These are phyloP conservation scores for Chlorokybus atmophyticus DNA, from an alignment of 139 green algal species.

Conservation along the genomic window DNA sequence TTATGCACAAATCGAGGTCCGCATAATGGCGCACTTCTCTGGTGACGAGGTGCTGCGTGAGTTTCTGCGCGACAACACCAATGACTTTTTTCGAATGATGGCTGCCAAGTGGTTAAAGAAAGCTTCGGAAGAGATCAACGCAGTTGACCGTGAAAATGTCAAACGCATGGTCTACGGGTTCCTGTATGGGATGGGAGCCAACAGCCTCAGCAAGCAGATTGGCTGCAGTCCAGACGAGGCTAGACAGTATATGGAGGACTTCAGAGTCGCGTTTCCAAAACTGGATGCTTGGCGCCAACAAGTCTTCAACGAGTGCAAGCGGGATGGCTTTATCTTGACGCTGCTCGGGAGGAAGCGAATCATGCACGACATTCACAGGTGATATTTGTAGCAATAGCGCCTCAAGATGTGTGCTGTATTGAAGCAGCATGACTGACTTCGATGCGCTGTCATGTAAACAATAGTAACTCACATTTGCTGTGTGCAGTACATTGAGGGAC, in stretches of 20 bases:
- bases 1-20: constrained; percentile 75
- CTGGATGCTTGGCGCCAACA: too few species aligned
- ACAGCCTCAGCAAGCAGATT: constrained; percentile 45
- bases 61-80: constrained; percentile 29
- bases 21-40: constrained; percentile 78
- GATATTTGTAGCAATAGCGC: too few species aligned
- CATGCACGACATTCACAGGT: too few species aligned
- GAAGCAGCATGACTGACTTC: too few species aligned
- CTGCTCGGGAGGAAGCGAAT: too few species aligned
- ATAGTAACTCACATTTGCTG: too few species aligned
- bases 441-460: too few species aligned
- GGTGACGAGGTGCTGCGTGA: constrained; percentile 40
- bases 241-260: constrained; percentile 10
- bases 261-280: constrained; percentile 31
- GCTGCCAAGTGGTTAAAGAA: constrained; percentile 45
- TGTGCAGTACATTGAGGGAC: too few species aligned
- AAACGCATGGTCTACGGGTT: constrained; percentile 19
- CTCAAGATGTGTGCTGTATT: too few species aligned
- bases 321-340: too few species aligned
- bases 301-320: too few species aligned
- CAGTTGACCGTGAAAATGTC: constrained; percentile 6
- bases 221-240: constrained; percentile 49
- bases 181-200: constrained; percentile 21
- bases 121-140: constrained; percentile 26
- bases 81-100: constrained; percentile 63